phyloP scores from a whole-genome alignment of 768 basidiomycete species.

The Floccularia luteovirens region DNA sequence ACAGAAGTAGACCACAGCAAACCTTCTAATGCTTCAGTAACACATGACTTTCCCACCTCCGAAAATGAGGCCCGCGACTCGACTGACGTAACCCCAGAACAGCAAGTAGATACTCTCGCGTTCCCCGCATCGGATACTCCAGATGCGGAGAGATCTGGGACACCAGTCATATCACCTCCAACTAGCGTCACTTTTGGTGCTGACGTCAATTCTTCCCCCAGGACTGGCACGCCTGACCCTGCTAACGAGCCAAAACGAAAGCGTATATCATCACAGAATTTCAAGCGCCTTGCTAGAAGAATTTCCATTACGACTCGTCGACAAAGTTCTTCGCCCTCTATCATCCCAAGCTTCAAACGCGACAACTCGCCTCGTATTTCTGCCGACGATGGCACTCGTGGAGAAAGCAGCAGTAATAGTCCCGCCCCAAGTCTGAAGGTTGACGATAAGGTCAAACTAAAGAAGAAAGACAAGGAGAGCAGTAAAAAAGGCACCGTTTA shows the following conservation, averaged over 20 bases:
- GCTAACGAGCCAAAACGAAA: conserved; percentile 74
- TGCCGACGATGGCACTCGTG: conserved; percentile 34
- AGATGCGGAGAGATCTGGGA: conserved; percentile 6
- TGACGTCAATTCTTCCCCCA: conserved; percentile 49
- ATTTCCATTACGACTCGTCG: conserved; percentile 62
- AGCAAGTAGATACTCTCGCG: conserved; percentile 12
- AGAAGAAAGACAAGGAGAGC: conserved; percentile 58
- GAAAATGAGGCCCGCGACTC: background rate
- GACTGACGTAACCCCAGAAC: background rate
- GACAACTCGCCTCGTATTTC: conserved; percentile 37
- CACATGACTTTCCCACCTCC: background rate
- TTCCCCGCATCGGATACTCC: conserved; percentile 26
- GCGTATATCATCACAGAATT: conserved; percentile 79
- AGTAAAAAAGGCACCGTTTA: conserved; percentile 29
- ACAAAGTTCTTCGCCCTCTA: conserved; percentile 42
- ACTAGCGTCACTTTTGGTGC: conserved; percentile 63
- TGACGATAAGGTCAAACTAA: conserved; percentile 45
- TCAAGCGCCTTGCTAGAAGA: conserved; percentile 70
- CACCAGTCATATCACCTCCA: conserved; percentile 3
- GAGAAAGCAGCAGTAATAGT: conserved; percentile 40
- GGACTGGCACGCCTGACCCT: conserved; percentile 65
- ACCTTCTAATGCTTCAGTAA: background rate
- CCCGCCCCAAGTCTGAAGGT: conserved; percentile 45
- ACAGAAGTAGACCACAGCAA: background rate
- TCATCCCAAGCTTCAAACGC: conserved; percentile 50